Conservation (phyloP, 768 basidiomycete genomes). For the Hypsizygus marmoreus region DNA sequence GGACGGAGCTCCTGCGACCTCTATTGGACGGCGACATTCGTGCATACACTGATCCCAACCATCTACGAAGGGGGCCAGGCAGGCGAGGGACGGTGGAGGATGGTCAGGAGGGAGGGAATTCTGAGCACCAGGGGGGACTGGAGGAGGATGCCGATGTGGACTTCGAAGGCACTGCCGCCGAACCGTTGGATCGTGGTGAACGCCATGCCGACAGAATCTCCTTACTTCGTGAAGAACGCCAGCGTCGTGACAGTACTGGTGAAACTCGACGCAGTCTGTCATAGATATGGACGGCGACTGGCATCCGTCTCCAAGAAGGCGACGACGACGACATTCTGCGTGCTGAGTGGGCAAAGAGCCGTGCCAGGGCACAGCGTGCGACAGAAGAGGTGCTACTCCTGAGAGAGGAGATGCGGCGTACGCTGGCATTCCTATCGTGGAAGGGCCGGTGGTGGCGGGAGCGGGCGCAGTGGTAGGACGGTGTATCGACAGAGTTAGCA, state of each 20-base stretch:
- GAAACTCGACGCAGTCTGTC: conserved; percentile 1
- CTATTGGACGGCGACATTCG: conserved; percentile 10
- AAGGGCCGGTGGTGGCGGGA: conserved; percentile 11
- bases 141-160: too few species aligned
- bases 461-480: too few species aligned
- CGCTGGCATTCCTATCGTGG: conserved; percentile 11
- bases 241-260: background rate
- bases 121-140: background rate
- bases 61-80: background rate
- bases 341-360: conserved; percentile 27
- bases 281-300: background rate
- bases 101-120: background rate
- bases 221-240: background rate
- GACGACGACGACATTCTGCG: conserved; percentile 8
- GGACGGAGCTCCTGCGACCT: conserved; percentile 10
- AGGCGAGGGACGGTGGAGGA: background rate
- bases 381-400: conserved; percentile 24
- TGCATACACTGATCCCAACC: conserved; percentile 11
- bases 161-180: too few species aligned
- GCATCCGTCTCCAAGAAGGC: background rate
- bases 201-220: background rate
- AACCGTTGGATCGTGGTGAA: too few species aligned
- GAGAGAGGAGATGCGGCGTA: conserved; percentile 29
- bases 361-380: conserved; percentile 22
- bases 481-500: too few species aligned